A percentile compares a stretch with the other conserved stretches of the same genome.
phyloP scores from a whole-genome alignment of 2,329 filamentous ascomycete species.

The Elsinoe arachidis region DNA sequence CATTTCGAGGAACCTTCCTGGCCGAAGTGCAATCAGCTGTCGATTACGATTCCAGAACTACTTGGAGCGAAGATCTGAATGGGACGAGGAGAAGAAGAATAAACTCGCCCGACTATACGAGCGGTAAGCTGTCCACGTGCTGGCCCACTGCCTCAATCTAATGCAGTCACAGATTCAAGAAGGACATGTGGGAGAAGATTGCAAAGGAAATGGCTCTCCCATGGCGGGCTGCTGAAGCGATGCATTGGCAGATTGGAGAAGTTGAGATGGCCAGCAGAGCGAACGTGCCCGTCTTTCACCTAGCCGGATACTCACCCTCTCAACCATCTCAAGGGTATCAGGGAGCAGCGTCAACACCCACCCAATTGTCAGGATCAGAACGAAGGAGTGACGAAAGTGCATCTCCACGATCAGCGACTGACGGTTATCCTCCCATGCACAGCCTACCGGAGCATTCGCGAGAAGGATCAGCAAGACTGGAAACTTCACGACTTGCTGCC shows the following conservation, averaged over 20 bases:
- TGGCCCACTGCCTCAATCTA: too few species aligned
- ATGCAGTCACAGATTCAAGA: constrained; percentile 64
- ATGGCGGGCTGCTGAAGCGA: constrained; percentile 90
- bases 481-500: not conserved
- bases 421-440: constrained; percentile 2
- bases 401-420: constrained; percentile 6
- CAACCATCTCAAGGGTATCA: constrained; percentile 11
- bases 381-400: constrained; percentile 9
- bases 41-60: constrained; percentile 96
- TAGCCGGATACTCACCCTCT: constrained; percentile 24
- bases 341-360: not conserved
- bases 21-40: constrained; percentile 88
- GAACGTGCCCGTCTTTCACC: constrained; percentile 75
- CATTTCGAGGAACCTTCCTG: constrained; percentile 83
- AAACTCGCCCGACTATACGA: constrained; percentile 91
- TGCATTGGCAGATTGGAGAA: constrained; percentile 96
- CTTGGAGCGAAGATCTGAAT: constrained; percentile 81
- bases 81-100: constrained; percentile 97
- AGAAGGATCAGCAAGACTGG: constrained; percentile 1
- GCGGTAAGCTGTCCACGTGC: constrained; percentile 52
- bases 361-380: not conserved
- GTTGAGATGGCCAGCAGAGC: constrained; percentile 88
- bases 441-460: not conserved
- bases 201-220: constrained; percentile 91
- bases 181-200: constrained; percentile 95